phyloP scores from a whole-genome alignment of 768 basidiomycete genomes.

The Mycena kentingensis region DNA sequence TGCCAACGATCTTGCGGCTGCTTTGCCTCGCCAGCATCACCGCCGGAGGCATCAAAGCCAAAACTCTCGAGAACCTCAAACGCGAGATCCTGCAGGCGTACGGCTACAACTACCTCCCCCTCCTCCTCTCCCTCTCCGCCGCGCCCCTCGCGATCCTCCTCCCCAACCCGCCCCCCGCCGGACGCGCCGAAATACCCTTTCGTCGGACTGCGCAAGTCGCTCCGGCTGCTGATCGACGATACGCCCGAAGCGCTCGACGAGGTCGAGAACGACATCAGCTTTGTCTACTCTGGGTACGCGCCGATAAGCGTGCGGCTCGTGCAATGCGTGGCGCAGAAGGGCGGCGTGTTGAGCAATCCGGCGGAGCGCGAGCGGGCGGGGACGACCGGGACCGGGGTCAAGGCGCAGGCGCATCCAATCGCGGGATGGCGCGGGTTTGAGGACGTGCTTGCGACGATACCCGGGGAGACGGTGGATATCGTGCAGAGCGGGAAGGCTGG shows the following conservation, averaged over 20 bases:
- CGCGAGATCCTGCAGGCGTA: slow-evolving; percentile 92
- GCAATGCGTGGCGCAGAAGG: slow-evolving; percentile 92
- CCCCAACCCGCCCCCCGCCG: slow-evolving; percentile 64
- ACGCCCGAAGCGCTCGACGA: slow-evolving; percentile 73
- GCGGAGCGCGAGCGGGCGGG: slow-evolving; percentile 56
- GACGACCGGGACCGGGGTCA: slow-evolving; percentile 40
- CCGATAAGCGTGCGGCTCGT: slow-evolving; percentile 90
- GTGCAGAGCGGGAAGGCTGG: slow-evolving; percentile 45
- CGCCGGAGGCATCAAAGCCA: slow-evolving; percentile 82
- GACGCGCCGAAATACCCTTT: slow-evolving; percentile 69
- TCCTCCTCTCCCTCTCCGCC: slow-evolving; percentile 64
- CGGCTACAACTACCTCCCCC: slow-evolving; percentile 70
- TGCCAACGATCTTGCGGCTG: slow-evolving; percentile 76
- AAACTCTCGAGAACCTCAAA: slow-evolving; percentile 84
- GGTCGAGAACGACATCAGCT: slow-evolving; percentile 92
- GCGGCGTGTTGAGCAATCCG: slow-evolving; percentile 82
- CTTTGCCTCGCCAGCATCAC: slow-evolving; percentile 87
- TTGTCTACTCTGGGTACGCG: slow-evolving; percentile 96
- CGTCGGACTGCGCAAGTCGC: slow-evolving; percentile 69
- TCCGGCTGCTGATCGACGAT: slow-evolving; percentile 92
- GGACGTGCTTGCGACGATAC: slow-evolving; percentile 78
- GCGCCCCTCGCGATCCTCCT: slow-evolving; percentile 69
- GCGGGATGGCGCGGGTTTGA: slow-evolving; percentile 98
- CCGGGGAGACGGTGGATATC: slow-evolving; percentile 86
- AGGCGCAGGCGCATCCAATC: slow-evolving; percentile 86